Evolutionary conservation across 305 asterid species (phyloP), one percentile per base, ranked within the genome.

Genomic region (Fraxinus dipetala): DNA sequence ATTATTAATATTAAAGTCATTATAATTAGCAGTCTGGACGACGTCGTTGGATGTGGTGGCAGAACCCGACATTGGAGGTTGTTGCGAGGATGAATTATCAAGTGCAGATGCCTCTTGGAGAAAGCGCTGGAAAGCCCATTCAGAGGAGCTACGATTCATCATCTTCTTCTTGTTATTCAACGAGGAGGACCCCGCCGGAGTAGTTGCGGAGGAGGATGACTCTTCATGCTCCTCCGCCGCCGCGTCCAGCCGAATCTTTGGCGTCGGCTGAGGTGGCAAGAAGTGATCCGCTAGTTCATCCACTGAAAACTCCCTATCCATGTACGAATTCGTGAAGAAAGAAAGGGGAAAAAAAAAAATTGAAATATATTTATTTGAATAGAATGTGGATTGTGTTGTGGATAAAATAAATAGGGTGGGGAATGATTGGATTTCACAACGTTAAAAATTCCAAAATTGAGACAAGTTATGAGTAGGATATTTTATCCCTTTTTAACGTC

Each of bases 71-170:
- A 34, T 0, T 38, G 83, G 5, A 30, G 73, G 24, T 30, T 78
- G 81, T 63, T 34, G 81, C 80, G 84, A 43, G 34, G 83, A 14
- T 67, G 80, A 79, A 72, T 75, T 86, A 90, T 85, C 87, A 38
- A 89, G 73, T 36, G 87, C 89, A 48, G 89, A 83, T 79, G 91
- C 91, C 86, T 90, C 95, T 85, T 89, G 93, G 28, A 93, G 91
- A 79, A 91, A 93, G 14, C 93, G 91, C 80, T 95, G 97, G 80
- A 95, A 89, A 59, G 98, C 97, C 97, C 97, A 95, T 76, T 95
- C 99, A 16, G 99, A 95, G 0, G 92, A 83, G 91, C 97, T 94
- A 13, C 99, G 97, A 78, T 90, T 94, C 94, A 95, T 94, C 85
- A 88, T 89, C 82, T 77, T 78, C 85, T 87, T 88, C 7, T 9